phyloP scores from a whole-genome alignment of 768 basidiomycete species.

The Termitomyces sp. region DNA sequence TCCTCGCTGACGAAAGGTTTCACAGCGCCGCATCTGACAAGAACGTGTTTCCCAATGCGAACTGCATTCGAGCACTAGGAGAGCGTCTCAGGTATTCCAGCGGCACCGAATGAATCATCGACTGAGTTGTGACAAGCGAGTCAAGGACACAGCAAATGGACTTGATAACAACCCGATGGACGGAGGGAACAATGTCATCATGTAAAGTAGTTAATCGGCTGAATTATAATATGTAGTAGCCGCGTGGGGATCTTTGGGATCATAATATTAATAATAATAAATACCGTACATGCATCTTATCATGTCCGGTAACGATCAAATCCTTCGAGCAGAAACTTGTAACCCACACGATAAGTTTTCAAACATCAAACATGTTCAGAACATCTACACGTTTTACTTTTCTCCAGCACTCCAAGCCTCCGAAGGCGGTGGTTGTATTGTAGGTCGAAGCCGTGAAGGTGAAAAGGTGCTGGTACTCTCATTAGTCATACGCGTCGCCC shows the following conservation, averaged over 20 bases:
- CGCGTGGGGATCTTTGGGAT: slow-evolving; percentile 1
- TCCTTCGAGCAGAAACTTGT: not conserved
- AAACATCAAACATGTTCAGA: not conserved
- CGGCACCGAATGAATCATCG: slow-evolving; percentile 9
- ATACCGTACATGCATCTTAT: not conserved
- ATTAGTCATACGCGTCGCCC: not conserved
- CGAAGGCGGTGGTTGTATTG: not conserved
- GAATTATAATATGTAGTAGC: not conserved
- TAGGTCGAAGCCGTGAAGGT: not conserved
- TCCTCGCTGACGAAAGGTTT: not conserved
- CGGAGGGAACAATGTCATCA: not conserved
- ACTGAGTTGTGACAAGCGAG: slow-evolving; percentile 3
- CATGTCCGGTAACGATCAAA: slow-evolving; percentile 2
- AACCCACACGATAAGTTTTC: not conserved
- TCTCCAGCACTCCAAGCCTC: not conserved
- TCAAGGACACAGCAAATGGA: slow-evolving; percentile 8
- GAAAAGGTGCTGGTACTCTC: not conserved
- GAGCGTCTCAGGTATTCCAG: slow-evolving; percentile 1
- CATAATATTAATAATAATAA: not conserved
- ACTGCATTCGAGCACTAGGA: not conserved
- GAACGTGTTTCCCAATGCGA: not conserved
- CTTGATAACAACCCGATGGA: not conserved
- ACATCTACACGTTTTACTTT: not conserved
- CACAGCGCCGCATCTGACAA: slow-evolving; percentile 6
- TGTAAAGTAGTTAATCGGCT: not conserved